Base-by-base conservation (phyloP, 2,329 filamentous ascomycete genomes). In the Didymella keratinophila region DNA sequence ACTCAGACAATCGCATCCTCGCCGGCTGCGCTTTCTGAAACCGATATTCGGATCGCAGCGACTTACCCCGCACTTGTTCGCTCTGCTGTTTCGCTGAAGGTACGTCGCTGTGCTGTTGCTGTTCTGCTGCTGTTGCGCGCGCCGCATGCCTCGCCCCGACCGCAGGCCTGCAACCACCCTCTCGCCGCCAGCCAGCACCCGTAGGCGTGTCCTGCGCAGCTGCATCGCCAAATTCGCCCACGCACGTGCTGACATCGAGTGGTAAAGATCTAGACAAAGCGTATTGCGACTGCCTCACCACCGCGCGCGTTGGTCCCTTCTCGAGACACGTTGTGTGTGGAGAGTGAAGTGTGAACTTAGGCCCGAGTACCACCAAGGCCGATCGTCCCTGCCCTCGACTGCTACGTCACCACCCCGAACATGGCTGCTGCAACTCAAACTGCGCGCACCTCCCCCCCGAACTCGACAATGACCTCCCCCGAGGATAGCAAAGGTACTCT, bases 401-500 rank as follows among this genome's bases (percentile, higher is more conserved):
- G 56, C 70, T 76, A 76, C 74, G 74, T 76, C 74, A 76, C 70
- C 70, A 70, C 65, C 63, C 60, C 63, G 63, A 65, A 63, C 60
- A 75, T 76, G 71, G 71, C 74, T 64, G 71, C 72, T 60, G 68
- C 71, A 68, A 72, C 71, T 63, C 70, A 70, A 68, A 68, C 69
- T 51, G 66, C 68, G 54, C 71, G 68, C 67, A 71, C 67, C 62
- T 74, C 74, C 67, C 69, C 72, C 65, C 71, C 70, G 56, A 72
- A 69, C 62, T 71, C 73, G 61, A 77, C 68, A 44, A 77, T 77
- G 74, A 73, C 74, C 69, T 76, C 74, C 20, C 74, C 74, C 56
- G 73, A 74, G 63, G 74, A 76, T 63, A 69, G 61, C 55, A 76
- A 76, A 68, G 73, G 68, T 66, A 67, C 66, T 61, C 69, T 72